A percentile compares a stretch with the other conserved stretches of the same genome.
These are phyloP conservation scores for Umbelopsis sp. DNA, from an alignment of 371 early-diverging fungal species.

Conservation along the genomic window DNA sequence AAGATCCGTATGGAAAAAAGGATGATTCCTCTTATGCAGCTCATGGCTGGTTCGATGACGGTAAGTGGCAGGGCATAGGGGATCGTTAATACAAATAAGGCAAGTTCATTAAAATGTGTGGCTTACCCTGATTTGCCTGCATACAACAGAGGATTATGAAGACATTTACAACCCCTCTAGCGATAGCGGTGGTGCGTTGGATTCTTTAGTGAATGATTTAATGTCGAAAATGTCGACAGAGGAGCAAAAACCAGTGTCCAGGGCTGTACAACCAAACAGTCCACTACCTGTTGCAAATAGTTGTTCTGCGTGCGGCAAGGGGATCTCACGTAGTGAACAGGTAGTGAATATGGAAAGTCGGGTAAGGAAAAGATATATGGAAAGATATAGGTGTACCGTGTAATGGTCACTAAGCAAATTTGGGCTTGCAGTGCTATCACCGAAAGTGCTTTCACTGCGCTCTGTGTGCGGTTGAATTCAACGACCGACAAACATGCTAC, in stretches of 20 bases:
- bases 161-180: not conserved
- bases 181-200: slow-evolving; percentile 25
- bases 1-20: not conserved
- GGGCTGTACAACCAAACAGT: not conserved
- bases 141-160: not conserved
- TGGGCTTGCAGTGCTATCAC: slow-evolving; percentile 44
- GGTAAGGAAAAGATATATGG: not conserved
- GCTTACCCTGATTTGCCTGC: not conserved
- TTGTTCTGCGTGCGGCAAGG: not conserved
- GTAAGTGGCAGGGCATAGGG: not conserved
- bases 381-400: not conserved
- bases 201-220: slow-evolving; percentile 34
- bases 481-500: slow-evolving; percentile 55
- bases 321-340: not conserved
- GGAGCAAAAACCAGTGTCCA: not conserved
- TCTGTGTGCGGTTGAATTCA: slow-evolving; percentile 52
- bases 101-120: not conserved
- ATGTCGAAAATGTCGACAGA: slow-evolving; percentile 26
- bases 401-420: not conserved
- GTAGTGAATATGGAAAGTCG: not conserved
- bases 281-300: not conserved
- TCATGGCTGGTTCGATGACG: not conserved
- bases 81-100: not conserved
- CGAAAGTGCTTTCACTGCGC: slow-evolving; percentile 65
- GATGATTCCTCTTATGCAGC: not conserved